These are phyloP conservation scores for Aspergillus caelatus DNA, from an alignment of 2,329 filamentous ascomycete species.

Conservation along the genomic window DNA sequence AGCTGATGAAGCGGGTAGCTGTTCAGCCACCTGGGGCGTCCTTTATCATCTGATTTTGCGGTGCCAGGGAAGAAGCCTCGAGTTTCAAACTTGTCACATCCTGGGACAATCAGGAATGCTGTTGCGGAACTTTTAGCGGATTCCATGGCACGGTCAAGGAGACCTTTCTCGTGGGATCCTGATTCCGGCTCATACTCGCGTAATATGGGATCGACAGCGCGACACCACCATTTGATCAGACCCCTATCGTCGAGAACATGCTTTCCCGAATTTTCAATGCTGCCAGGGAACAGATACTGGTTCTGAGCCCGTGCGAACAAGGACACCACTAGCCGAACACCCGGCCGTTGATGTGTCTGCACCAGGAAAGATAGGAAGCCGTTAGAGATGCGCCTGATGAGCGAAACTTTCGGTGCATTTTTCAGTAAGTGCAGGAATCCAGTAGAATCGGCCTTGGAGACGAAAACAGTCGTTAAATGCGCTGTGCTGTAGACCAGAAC, in stretches of 20 bases:
- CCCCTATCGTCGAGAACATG: constrained; percentile 90
- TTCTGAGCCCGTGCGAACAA: constrained; percentile 90
- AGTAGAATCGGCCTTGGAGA: constrained; percentile 96
- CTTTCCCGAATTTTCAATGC: constrained; percentile 79
- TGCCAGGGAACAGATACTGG: constrained; percentile 94
- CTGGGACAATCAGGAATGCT: constrained; percentile 84
- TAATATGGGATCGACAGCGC: constrained; percentile 77
- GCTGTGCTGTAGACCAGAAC: constrained; percentile 83
- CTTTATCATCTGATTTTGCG: constrained; percentile 41
- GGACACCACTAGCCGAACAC: constrained; percentile 74
- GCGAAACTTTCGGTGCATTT: constrained; percentile 65
- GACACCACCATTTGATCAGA: constrained; percentile 95
- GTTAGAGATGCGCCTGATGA: constrained; percentile 69
- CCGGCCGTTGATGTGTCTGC: constrained; percentile 64
- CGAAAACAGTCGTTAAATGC: constrained; percentile 82
- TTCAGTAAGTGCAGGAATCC: constrained; percentile 75
- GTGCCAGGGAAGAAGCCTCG: constrained; percentile 72
- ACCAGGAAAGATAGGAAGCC: constrained; percentile 78
- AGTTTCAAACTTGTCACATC: constrained; percentile 79
- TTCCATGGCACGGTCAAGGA: constrained; percentile 31
- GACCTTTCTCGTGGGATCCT: constrained; percentile 33
- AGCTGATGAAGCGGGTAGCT: constrained; percentile 76
- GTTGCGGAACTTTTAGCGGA: constrained; percentile 53
- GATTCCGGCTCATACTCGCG: constrained; percentile 49
- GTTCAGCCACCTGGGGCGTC: constrained; percentile 51